Percentiles rank a stretch among this genome's conserved stretches.
phyloP scores from a whole-genome alignment of 352 stramenopile genomes.

The Phytophthora megakarya region DNA sequence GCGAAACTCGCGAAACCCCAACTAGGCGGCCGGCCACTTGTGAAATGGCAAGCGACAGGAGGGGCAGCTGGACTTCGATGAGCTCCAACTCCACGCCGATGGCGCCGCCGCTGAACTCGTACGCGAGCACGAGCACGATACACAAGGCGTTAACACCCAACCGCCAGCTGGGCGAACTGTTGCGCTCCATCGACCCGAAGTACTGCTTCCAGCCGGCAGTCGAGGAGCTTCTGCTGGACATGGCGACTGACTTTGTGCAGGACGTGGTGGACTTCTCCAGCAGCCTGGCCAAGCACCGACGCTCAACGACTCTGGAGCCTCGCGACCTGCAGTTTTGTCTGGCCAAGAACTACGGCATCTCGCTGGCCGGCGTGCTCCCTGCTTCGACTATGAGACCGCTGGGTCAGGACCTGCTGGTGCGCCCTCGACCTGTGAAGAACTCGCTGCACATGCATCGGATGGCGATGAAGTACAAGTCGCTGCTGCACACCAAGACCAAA shows the following conservation, averaged over 20 bases:
- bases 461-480: conserved; percentile 74
- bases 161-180: conserved; percentile 66
- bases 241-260: conserved; percentile 80
- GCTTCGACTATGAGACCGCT: conserved; percentile 50
- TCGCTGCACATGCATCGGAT: conserved; percentile 87
- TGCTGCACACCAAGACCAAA: conserved; percentile 56
- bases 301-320: conserved; percentile 70
- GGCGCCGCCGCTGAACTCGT: conserved; percentile 46
- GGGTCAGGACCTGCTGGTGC: conserved; percentile 60
- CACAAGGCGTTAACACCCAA: conserved; percentile 71
- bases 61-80: no score
- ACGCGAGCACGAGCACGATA: conserved; percentile 42
- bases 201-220: conserved; percentile 80
- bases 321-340: conserved; percentile 84
- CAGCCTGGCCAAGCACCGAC: conserved; percentile 73
- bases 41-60: conserved; percentile 40
- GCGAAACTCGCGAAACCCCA: no score
- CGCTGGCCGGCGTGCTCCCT: conserved; percentile 64
- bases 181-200: conserved; percentile 72
- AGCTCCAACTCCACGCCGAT: conserved; percentile 9
- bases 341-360: conserved; percentile 88
- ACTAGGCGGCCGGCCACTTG: no score
- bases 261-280: conserved; percentile 76
- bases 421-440: conserved; percentile 65
- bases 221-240: conserved; percentile 82